These are phyloP conservation scores for Brassica cretica DNA, from an alignment of 345 rosid species.

Conservation along the genomic window DNA sequence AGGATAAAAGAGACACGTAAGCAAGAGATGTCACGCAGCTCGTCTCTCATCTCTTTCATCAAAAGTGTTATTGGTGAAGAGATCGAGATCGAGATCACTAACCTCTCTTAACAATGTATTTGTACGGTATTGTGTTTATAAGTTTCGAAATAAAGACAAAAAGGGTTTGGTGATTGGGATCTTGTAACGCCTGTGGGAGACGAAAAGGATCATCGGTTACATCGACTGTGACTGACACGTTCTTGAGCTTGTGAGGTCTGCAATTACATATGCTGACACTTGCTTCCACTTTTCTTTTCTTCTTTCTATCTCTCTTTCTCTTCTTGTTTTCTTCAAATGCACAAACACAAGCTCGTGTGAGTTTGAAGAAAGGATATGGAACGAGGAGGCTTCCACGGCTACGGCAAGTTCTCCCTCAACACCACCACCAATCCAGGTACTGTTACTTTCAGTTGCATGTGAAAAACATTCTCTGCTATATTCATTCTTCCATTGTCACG, in stretches of 20 bases:
- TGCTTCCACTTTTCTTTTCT: slow-evolving; percentile 17
- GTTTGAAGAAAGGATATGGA: slow-evolving; percentile 44
- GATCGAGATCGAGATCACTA: no score
- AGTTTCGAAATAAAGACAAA: slow-evolving; percentile 28
- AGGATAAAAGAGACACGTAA: no score
- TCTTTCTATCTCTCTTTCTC: background rate
- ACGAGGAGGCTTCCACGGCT: slow-evolving; percentile 67
- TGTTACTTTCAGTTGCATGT: background rate
- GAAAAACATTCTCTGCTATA: background rate
- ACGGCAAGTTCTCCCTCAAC: slow-evolving; percentile 47
- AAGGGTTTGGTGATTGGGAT: slow-evolving; percentile 18
- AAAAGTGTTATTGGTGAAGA: no score
- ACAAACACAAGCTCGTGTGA: slow-evolving; percentile 12
- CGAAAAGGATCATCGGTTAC: slow-evolving; percentile 49
- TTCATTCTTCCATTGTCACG: no score
- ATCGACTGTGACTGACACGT: slow-evolving; percentile 46
- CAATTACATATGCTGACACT: slow-evolving; percentile 29
- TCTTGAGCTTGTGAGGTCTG: slow-evolving; percentile 28
- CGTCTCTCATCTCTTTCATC: no score
- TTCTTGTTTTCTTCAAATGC: slow-evolving; percentile 12
- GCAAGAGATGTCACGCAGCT: no score
- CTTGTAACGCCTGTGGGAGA: slow-evolving; percentile 35
- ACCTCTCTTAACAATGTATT: background rate
- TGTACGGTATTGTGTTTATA: slow-evolving; percentile 33
- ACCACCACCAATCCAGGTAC: slow-evolving; percentile 32